Evolutionary conservation across 2,329 filamentous ascomycete genomes (phyloP).

Genomic region (Elsinoe fawcettii): DNA sequence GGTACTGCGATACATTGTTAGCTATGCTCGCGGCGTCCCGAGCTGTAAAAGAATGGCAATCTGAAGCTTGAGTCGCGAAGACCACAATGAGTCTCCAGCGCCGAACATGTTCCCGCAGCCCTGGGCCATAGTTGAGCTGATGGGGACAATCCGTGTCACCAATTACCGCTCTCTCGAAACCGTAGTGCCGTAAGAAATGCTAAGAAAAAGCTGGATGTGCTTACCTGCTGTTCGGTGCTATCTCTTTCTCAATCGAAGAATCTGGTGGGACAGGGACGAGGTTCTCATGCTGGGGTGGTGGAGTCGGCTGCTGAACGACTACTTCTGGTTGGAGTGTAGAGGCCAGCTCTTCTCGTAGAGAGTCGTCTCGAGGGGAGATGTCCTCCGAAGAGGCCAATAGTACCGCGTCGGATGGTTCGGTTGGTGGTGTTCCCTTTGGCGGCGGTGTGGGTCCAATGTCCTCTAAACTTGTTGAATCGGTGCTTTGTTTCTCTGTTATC

Average conservation of each 20-base stretch:
- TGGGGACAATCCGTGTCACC: not conserved
- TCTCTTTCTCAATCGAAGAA: not conserved
- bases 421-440: not conserved
- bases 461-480: not conserved
- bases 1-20: not conserved
- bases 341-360: slow-evolving; percentile 1
- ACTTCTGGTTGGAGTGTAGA: slow-evolving; percentile 2
- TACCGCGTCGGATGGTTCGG: not conserved
- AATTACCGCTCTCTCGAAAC: not conserved
- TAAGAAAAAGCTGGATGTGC: not conserved
- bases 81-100: not conserved
- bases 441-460: not conserved
- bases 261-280: not conserved
- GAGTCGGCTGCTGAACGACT: slow-evolving; percentile 14
- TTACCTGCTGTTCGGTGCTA: slow-evolving; percentile 6
- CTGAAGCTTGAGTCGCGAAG: not conserved
- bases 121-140: not conserved
- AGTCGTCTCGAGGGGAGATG: not conserved
- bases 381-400: slow-evolving; percentile 12
- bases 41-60: not conserved
- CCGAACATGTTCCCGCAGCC: not conserved
- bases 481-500: slow-evolving; percentile 10
- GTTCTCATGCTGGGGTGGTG: slow-evolving; percentile 12
- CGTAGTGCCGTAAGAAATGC: not conserved
- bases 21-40: not conserved